phyloP scores from a whole-genome alignment of 106 monocot species.

The Hemerocallis citrina region DNA sequence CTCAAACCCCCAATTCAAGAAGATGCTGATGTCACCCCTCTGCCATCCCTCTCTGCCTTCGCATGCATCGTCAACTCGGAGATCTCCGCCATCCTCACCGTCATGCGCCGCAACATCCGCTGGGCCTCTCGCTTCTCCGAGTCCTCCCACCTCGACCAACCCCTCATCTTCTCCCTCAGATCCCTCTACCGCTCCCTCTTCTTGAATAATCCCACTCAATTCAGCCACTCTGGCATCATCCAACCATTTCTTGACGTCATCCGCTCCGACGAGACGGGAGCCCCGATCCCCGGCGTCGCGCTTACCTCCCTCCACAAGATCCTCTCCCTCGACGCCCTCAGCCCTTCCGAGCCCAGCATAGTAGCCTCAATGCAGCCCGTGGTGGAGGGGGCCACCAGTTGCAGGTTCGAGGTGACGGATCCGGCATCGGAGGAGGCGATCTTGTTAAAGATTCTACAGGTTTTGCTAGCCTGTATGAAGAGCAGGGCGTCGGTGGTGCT shows the following conservation, averaged over 20 bases:
- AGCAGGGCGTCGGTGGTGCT: conserved; percentile 46
- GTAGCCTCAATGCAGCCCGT: conserved; percentile 39
- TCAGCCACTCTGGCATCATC: conserved; percentile 46
- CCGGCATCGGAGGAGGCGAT: conserved; percentile 89
- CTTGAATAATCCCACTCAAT: conserved; percentile 21
- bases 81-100: conserved; percentile 65
- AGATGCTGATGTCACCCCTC: neutral
- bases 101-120: conserved; percentile 88
- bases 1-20: conserved; percentile 12
- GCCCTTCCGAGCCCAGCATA: conserved; percentile 31
- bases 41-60: conserved; percentile 18
- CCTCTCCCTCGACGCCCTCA: conserved; percentile 47
- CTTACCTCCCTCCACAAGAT: conserved; percentile 75
- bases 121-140: conserved; percentile 57
- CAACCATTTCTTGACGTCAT: conserved; percentile 85
- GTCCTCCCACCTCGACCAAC: conserved; percentile 64
- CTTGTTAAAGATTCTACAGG: conserved; percentile 81
- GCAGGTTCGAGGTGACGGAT: conserved; percentile 87
- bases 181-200: conserved; percentile 47
- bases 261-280: conserved; percentile 87
- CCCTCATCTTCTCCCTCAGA: conserved; percentile 68
- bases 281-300: conserved; percentile 88
- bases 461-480: conserved; percentile 73
- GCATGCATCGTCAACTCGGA: conserved; percentile 69
- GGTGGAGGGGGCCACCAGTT: conserved; percentile 71